These are phyloP conservation scores for Penicillium sp. DNA, from an alignment of 2,329 filamentous ascomycete species.

Conservation along the genomic window DNA sequence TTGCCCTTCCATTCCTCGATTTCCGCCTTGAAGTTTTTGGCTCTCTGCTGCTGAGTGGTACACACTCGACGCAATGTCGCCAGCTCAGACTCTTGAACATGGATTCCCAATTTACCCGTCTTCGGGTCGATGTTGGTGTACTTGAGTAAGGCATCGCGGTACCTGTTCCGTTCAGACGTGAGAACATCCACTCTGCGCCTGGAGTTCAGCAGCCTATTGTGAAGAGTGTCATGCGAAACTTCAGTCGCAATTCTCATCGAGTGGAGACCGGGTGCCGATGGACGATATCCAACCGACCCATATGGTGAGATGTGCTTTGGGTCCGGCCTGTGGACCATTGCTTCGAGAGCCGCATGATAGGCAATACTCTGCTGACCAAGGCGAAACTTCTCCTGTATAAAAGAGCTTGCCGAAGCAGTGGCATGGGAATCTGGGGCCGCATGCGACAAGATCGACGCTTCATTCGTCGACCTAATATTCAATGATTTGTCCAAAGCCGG, in stretches of 20 bases:
- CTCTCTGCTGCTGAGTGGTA: constrained; percentile 23
- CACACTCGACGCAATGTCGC: constrained; percentile 26
- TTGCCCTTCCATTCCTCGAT: constrained; percentile 26
- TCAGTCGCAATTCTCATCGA: constrained; percentile 10
- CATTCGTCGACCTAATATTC: background rate
- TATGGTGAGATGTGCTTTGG: constrained; percentile 29
- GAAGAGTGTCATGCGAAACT: constrained; percentile 23
- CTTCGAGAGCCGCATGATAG: background rate
- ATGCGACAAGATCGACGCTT: background rate
- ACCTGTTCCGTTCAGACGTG: constrained; percentile 30
- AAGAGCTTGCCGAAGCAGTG: background rate
- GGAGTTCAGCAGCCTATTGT: constrained; percentile 21
- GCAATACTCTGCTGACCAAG: constrained; percentile 22
- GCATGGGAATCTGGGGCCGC: background rate
- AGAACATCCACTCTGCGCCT: constrained; percentile 24
- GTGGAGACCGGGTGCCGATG: constrained; percentile 31
- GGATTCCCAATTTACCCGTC: constrained; percentile 26
- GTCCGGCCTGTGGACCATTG: background rate
- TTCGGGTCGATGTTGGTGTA: constrained; percentile 24
- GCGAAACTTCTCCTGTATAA: constrained; percentile 18
- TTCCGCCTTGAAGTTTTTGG: constrained; percentile 28
- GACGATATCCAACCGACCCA: constrained; percentile 29
- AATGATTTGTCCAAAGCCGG: background rate
- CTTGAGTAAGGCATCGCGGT: constrained; percentile 24
- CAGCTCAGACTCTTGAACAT: constrained; percentile 7